Conservation (phyloP, 805 yeast genomes). For the Spencermartinsiella europaea region DNA sequence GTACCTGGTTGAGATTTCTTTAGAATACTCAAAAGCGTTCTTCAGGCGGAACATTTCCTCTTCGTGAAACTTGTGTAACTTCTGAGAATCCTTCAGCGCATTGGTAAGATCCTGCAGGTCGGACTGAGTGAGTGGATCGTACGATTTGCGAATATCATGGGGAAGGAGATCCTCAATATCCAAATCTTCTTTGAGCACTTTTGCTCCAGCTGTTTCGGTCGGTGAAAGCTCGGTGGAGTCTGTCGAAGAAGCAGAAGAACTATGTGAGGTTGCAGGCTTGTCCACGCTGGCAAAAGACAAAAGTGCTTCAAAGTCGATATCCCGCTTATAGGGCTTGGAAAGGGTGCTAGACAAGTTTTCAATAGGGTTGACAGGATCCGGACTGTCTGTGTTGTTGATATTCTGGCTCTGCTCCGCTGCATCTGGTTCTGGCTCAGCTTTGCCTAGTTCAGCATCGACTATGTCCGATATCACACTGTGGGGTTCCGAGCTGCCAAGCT, state of each 20-base stretch:
- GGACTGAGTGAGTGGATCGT: neutral
- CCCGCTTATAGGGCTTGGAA: too few species aligned
- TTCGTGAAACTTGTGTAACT: constrained; percentile 35
- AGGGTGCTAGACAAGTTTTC: too few species aligned
- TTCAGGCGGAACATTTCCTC: constrained; percentile 44
- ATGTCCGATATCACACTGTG: too few species aligned
- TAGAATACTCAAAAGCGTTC: constrained; percentile 51
- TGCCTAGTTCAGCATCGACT: too few species aligned
- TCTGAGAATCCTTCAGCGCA: constrained; percentile 42
- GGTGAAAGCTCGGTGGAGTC: neutral
- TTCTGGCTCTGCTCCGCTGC: too few species aligned
- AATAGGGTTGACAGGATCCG: too few species aligned
- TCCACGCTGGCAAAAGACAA: too few species aligned
- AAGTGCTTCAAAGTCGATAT: constrained; percentile 7
- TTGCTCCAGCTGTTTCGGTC: constrained; percentile 2
- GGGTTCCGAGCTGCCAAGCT: too few species aligned
- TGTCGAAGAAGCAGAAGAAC: too few species aligned
- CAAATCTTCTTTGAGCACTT: constrained; percentile 4
- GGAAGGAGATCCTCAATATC: constrained; percentile 12
- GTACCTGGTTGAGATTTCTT: constrained; percentile 29
- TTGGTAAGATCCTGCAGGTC: constrained; percentile 33
- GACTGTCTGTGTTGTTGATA: too few species aligned
- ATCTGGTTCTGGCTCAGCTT: too few species aligned
- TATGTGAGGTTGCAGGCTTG: too few species aligned
- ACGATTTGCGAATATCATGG: constrained; percentile 10